Evolutionary conservation across 352 stramenopile genomes (phyloP).

Genomic region (Phytophthora megakarya): DNA sequence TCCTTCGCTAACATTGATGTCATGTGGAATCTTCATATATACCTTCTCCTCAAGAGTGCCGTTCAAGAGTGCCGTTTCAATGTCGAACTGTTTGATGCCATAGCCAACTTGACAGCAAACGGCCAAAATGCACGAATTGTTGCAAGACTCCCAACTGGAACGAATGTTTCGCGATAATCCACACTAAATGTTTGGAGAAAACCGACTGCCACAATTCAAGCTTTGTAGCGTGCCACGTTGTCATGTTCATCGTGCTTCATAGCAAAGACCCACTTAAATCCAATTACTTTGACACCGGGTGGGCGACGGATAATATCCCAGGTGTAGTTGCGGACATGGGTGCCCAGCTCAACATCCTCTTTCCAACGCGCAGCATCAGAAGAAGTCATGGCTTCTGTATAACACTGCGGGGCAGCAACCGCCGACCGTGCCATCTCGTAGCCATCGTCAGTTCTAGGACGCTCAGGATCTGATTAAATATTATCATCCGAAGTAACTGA

Average conservation of each 20-base stretch:
- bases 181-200: constrained; percentile 25
- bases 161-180: constrained; percentile 36
- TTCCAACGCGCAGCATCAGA: not conserved
- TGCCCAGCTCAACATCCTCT: constrained; percentile 2
- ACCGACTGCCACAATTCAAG: constrained; percentile 27
- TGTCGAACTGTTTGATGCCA: constrained; percentile 28
- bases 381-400: no score
- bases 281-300: constrained; percentile 20
- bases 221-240: constrained; percentile 34
- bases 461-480: no score
- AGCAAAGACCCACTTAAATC: constrained; percentile 37
- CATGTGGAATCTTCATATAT: constrained; percentile 32
- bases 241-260: constrained; percentile 23
- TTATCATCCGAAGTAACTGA: no score
- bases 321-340: constrained; percentile 17
- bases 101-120: constrained; percentile 22
- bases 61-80: constrained; percentile 48
- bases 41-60: constrained; percentile 32
- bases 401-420: no score
- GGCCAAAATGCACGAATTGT: constrained; percentile 31
- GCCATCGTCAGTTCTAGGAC: no score
- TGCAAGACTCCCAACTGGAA: constrained; percentile 27
- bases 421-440: no score
- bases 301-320: constrained; percentile 15
- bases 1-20: constrained; percentile 3